phyloP scores from a whole-genome alignment of 352 stramenopile species.

The Phytophthora hibernalis region DNA sequence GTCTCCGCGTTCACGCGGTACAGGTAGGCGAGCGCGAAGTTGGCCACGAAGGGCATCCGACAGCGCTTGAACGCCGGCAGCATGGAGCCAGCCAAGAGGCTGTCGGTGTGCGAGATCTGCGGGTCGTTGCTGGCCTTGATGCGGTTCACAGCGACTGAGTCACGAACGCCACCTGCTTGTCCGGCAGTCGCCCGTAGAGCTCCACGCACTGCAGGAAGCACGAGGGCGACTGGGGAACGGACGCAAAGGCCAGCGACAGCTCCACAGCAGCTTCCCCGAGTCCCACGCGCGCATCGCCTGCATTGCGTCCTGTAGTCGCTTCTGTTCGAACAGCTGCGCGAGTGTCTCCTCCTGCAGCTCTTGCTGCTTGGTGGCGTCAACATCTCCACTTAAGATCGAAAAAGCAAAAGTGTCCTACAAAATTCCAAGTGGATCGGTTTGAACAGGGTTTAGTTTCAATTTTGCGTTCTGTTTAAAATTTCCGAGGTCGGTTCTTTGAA shows the following conservation, averaged over 20 bases:
- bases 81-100: slow-evolving; percentile 51
- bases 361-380: too few species aligned
- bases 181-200: slow-evolving; percentile 35
- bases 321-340: slow-evolving; percentile 41
- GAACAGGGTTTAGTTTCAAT: slow-evolving; percentile 10
- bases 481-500: too few species aligned
- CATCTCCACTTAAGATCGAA: too few species aligned
- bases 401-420: slow-evolving; percentile 16
- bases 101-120: slow-evolving; percentile 40
- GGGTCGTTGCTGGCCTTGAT: slow-evolving; percentile 20
- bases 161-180: slow-evolving; percentile 29
- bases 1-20: slow-evolving; percentile 32
- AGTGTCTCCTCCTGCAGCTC: slow-evolving; percentile 39
- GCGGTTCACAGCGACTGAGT: slow-evolving; percentile 22
- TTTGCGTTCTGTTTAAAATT: too few species aligned
- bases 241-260: slow-evolving; percentile 42
- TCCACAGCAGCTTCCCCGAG: slow-evolving; percentile 39
- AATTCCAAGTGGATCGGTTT: slow-evolving; percentile 31
- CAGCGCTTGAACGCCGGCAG: slow-evolving; percentile 46
- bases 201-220: slow-evolving; percentile 50
- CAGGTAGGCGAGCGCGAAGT: slow-evolving; percentile 59
- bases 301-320: slow-evolving; percentile 35
- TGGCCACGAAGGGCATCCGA: slow-evolving; percentile 43
- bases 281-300: slow-evolving; percentile 46
- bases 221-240: slow-evolving; percentile 38